Evolutionary conservation across 345 rosid species (phyloP).

Genomic region (Raphanus raphanistrum): DNA sequence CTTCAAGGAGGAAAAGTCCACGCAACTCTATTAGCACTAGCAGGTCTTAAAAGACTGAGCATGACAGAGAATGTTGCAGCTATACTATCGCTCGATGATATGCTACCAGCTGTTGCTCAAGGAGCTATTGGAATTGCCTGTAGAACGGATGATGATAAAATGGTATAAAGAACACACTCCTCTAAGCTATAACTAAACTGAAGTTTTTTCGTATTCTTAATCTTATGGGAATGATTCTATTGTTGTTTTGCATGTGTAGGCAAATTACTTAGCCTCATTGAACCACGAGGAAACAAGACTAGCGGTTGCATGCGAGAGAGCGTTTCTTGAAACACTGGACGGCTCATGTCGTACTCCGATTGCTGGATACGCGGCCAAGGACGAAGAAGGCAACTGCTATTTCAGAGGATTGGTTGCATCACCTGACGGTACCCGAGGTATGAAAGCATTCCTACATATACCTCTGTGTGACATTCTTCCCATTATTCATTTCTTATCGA

Average conservation of each 20-base stretch:
- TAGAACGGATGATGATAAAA: slow-evolving; percentile 74
- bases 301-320: slow-evolving; percentile 90
- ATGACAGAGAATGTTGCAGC: slow-evolving; percentile 89
- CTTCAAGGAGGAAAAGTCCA: slow-evolving; percentile 81
- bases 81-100: slow-evolving; percentile 72
- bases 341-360: slow-evolving; percentile 99
- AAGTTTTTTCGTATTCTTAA: not conserved
- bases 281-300: slow-evolving; percentile 94
- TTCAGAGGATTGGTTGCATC: slow-evolving; percentile 94
- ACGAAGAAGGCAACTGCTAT: slow-evolving; percentile 69
- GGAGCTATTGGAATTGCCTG: slow-evolving; percentile 99
- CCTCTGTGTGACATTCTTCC: not conserved
- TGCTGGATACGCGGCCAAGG: slow-evolving; percentile 90
- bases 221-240: not conserved
- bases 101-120: slow-evolving; percentile 99
- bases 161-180: slow-evolving; percentile 45
- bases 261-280: slow-evolving; percentile 69
- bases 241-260: slow-evolving; percentile 44
- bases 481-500: slow-evolving; percentile 12
- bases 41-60: slow-evolving; percentile 88
- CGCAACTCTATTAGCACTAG: slow-evolving; percentile 90
- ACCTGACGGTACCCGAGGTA: slow-evolving; percentile 90
- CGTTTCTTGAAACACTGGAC: slow-evolving; percentile 77
- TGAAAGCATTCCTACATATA: slow-evolving; percentile 3
- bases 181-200: not conserved